These are phyloP conservation scores for Neospora caninum DNA, from an alignment of 169 alveolate species.

Conservation along the genomic window DNA sequence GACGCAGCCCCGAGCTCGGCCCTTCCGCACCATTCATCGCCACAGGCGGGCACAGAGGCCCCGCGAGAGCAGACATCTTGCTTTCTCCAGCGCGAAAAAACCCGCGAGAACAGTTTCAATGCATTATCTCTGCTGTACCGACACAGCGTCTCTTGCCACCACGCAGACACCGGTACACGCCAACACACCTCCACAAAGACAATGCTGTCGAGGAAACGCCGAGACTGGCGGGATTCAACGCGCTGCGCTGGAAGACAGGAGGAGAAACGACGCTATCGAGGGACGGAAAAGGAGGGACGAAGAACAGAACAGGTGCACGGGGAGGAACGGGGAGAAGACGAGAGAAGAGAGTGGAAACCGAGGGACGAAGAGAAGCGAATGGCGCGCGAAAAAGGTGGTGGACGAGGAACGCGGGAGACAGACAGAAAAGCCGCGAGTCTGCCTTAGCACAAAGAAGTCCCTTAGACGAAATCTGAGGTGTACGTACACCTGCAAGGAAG, in stretches of 20 bases:
- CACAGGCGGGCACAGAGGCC: background rate
- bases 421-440: background rate
- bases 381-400: background rate
- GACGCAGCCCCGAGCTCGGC: background rate
- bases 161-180: too few species aligned
- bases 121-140: background rate
- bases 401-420: background rate
- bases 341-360: background rate
- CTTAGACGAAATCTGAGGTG: background rate
- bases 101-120: background rate
- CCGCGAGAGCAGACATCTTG: conserved; percentile 26
- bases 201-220: background rate
- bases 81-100: background rate
- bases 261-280: background rate
- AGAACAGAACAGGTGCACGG: background rate
- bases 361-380: background rate
- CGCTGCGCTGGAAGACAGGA: background rate
- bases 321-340: background rate
- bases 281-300: background rate
- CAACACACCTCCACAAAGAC: too few species aligned
- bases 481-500: background rate
- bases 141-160: too few species aligned
- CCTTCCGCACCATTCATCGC: background rate
- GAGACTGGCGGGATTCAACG: too few species aligned
- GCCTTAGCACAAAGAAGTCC: background rate